Evolutionary conservation across 371 early-diverging fungal species (phyloP).

Genomic region (Mortierella sp.): DNA sequence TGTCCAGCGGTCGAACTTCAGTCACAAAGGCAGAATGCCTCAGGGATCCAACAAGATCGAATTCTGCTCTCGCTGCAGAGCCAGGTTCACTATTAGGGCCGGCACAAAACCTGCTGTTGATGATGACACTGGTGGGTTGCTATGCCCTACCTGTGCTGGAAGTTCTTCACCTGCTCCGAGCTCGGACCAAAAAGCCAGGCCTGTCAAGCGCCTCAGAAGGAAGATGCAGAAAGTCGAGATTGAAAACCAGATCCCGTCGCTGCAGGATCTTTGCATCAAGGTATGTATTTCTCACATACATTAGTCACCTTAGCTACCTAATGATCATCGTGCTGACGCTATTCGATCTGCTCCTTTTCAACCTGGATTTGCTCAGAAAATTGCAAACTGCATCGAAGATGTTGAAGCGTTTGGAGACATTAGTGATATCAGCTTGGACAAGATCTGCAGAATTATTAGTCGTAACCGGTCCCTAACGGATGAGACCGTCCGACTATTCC

Average conservation of each 20-base stretch:
- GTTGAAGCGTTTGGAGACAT: constrained; percentile 89
- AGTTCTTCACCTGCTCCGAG: constrained; percentile 15
- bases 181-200: constrained; percentile 23
- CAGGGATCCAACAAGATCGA: constrained; percentile 61
- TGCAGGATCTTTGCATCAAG: constrained; percentile 77
- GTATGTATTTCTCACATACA: constrained; percentile 47
- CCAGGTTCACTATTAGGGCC: constrained; percentile 63
- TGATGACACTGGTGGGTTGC: constrained; percentile 39
- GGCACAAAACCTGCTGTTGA: constrained; percentile 39
- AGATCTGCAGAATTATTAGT: constrained; percentile 84
- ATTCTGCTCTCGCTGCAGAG: constrained; percentile 75
- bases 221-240: constrained; percentile 44
- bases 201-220: constrained; percentile 50
- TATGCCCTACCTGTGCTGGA: constrained; percentile 67
- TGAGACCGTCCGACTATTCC: constrained; percentile 78
- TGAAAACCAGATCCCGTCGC: constrained; percentile 56
- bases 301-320: not conserved
- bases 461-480: constrained; percentile 78
- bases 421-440: constrained; percentile 72
- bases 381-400: constrained; percentile 80
- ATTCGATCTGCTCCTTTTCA: not conserved
- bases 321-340: not conserved
- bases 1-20: constrained; percentile 53
- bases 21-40: constrained; percentile 58
- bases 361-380: constrained; percentile 53